A percentile compares a stretch with the other conserved stretches of the same genome.
These are phyloP conservation scores for Hirsutella minnesotensis DNA, from an alignment of 2,329 filamentous ascomycete species.

Conservation along the genomic window DNA sequence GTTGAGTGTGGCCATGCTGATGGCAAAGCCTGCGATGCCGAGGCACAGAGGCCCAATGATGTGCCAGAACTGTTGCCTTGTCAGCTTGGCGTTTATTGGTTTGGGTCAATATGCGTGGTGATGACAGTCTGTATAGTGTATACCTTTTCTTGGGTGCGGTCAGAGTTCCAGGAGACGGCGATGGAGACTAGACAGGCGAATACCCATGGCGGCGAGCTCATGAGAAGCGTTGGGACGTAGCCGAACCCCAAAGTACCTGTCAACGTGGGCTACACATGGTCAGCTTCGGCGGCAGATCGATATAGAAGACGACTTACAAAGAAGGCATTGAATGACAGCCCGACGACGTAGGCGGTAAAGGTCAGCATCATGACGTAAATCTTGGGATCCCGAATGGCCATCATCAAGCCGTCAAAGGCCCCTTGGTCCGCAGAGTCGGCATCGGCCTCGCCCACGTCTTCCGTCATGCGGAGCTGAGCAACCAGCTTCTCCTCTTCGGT, in stretches of 20 bases:
- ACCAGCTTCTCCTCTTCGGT: slow-evolving; percentile 44
- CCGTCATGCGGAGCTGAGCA: slow-evolving; percentile 42
- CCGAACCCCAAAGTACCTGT: slow-evolving; percentile 40
- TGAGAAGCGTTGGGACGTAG: slow-evolving; percentile 40
- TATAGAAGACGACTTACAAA: slow-evolving; percentile 26
- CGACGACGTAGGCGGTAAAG: slow-evolving; percentile 48
- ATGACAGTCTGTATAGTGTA: no score
- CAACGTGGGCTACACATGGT: slow-evolving; percentile 29
- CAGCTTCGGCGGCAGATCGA: not conserved
- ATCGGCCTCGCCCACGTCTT: slow-evolving; percentile 46
- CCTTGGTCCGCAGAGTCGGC: slow-evolving; percentile 37
- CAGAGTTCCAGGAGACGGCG: slow-evolving; percentile 42
- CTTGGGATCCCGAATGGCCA: slow-evolving; percentile 49
- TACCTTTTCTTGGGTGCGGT: slow-evolving; percentile 41
- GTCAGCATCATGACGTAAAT: slow-evolving; percentile 54
- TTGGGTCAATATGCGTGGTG: no score
- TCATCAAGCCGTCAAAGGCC: slow-evolving; percentile 39
- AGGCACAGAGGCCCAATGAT: slow-evolving; percentile 39
- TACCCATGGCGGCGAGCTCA: slow-evolving; percentile 46
- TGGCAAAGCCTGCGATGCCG: slow-evolving; percentile 45
- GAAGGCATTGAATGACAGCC: slow-evolving; percentile 46
- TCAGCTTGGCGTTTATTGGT: no score
- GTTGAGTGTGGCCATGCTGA: slow-evolving; percentile 45
- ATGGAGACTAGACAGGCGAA: slow-evolving; percentile 47
- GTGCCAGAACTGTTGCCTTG: slow-evolving; percentile 38